Base-by-base conservation (phyloP, 768 basidiomycete species). In the Gloeopeniophorella convolvens region DNA sequence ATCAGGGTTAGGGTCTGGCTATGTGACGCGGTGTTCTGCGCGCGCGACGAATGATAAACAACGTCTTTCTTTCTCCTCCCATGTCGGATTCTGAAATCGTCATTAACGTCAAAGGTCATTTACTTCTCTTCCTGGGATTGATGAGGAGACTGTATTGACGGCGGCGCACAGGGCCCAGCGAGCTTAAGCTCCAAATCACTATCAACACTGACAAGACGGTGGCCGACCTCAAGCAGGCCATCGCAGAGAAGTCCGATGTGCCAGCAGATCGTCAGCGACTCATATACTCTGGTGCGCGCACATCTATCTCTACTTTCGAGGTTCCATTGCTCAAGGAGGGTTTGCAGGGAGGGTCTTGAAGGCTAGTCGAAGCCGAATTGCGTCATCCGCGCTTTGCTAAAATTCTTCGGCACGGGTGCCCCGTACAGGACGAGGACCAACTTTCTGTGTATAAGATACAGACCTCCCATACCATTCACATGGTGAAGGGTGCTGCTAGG, bases 361-460 rank as follows among this genome's bases (percentile, higher is more conserved):
- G 72, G 84, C 82, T 59, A 41, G 64, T 57, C 21, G 45, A 5
- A 35, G 48, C 31, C 33, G 30, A 33, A 45, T 42, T 34, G 31
- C 33, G 33, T 27, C 35, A 39, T 31, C 18, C 41, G 42, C 12
- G 9, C 33, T 42, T 43, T 36, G 26, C 41, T 18, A 26, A 27
- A 37, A 20, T 32, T 42, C n/a, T 39, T 36, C 18, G 21, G 26
- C 39, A 33, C 7, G 36, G n/a, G 23, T 37, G 35, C 39, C 54
- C 26, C 30, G 33, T 44, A 45, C 60, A 91, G 83, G 89, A 91
- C 58, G 91, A 95, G 42, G 92, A 97, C 60, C 61, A 65, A 11
- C 72, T 96, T 9, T 81, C 85, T 1, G 72, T 74, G 7, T 96
- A 96, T 78, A 95, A 96, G 74, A 92, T 96, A 51, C 87, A 89